Base-by-base conservation (phyloP, 148 eudicot genomes). In the Spergularia bocconei region DNA sequence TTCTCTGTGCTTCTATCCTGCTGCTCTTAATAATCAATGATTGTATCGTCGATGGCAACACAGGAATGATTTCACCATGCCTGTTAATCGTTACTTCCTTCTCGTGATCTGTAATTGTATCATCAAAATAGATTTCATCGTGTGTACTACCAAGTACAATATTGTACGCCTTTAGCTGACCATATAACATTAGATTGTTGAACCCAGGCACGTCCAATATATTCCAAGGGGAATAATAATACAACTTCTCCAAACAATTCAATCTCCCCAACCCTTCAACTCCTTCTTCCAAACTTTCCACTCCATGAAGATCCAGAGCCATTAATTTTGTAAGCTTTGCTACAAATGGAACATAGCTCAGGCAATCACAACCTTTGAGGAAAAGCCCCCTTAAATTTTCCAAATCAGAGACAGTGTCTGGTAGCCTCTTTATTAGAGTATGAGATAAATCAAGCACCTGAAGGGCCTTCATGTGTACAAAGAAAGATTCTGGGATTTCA, bases 391-490 rank as follows among this genome's bases (percentile, higher is more conserved):
- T 63, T 17, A 78, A 51, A 72, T 72, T 78, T 36, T 56, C 64
- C 55, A 78, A 78, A 20, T 57, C 21, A 13, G 76, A 72, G 36
- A 75, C 48, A 50, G 48, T 69, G 11, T 80, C 55, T 59, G 79
- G 75, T 50, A 82, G 63, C 70, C 55, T 70, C 60, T 66, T 0
- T 38, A 82, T 77, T 1, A 16, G 5, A 21, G 85, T 82, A 4
- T 55, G 0, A 65, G 83, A 76, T 55, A 85, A 75, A 70, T 85
- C 74, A 54, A 82, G 77, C 67, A 81, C 48, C 16, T 69, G 36
- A 5, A 85, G 85, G 64, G 62, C 41, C 14, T 0, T 48, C 82
- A 82, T 77, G 50, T 70, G 68, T 25, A 53, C 7, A 19, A 74
- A 78, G 39, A 78, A 72, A 4, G 67, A 73, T 16, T 72, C 58